phyloP scores from a whole-genome alignment of 1,284 basidiomycete genomes.

The Malassezia nana region DNA sequence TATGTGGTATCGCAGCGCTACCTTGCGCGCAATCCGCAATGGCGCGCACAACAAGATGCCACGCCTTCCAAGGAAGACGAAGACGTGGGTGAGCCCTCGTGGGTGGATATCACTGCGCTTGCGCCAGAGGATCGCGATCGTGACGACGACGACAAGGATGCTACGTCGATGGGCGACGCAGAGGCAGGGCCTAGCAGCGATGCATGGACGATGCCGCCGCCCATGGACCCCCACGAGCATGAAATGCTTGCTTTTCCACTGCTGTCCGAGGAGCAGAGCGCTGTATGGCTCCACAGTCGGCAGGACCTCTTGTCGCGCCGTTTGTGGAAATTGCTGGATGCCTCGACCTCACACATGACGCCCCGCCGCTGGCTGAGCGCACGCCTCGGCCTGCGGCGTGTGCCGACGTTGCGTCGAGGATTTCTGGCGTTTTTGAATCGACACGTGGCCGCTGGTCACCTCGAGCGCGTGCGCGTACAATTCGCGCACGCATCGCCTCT shows the following conservation, averaged over 20 bases:
- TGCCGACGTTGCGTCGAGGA: slow-evolving; percentile 5
- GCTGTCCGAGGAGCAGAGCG: slow-evolving; percentile 18
- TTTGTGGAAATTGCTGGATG: not conserved
- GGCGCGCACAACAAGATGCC: slow-evolving; percentile 24
- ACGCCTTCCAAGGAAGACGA: not conserved
- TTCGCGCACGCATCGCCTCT: not conserved
- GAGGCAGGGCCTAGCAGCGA: slow-evolving; percentile 20
- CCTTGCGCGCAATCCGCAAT: slow-evolving; percentile 23
- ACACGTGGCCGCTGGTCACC: not conserved
- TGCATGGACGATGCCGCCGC: slow-evolving; percentile 13
- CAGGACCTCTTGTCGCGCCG: slow-evolving; percentile 21
- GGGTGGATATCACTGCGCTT: slow-evolving; percentile 3
- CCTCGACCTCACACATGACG: slow-evolving; percentile 10
- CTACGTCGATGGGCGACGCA: not conserved
- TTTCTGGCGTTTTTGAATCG: slow-evolving; percentile 13
- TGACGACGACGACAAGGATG: slow-evolving; percentile 12
- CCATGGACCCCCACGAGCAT: not conserved
- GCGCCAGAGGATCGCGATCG: not conserved
- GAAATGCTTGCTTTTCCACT: slow-evolving; percentile 18
- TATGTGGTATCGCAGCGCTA: slow-evolving; percentile 25
- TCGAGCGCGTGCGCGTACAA: slow-evolving; percentile 18
- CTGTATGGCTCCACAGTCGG: slow-evolving; percentile 28
- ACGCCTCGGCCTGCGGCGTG: slow-evolving; percentile 14
- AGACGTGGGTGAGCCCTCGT: slow-evolving; percentile 7
- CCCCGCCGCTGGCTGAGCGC: slow-evolving; percentile 8